Base-by-base conservation (phyloP, 305 asterid genomes). In the Fraxinus latifolia region DNA sequence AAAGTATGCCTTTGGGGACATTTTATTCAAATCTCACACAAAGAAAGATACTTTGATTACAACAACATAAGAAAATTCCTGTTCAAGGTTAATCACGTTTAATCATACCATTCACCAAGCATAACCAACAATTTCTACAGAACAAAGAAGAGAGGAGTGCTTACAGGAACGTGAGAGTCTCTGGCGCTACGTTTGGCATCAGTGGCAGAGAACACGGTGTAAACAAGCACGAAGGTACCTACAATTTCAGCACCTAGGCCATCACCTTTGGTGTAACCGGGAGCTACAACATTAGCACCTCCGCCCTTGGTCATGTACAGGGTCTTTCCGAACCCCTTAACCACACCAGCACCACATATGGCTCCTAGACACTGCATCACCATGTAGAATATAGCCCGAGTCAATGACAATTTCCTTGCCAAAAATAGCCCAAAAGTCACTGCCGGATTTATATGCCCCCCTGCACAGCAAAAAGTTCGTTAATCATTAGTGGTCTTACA, bases 141-240 rank as follows among this genome's bases (percentile, higher is more conserved):
- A 29, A 65, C 15, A 68, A 34, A 19, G 14, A 14, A 27, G 9
- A n/a, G 2, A 17, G 17, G 2, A n/a, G 53, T 60, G 62, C 87
- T 77, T 71, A 87, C 91, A 0, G 91, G 91, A 39, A 88, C 91
- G 33, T 86, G 91, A 5, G 89, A 85, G 87, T 87, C 91, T 80
- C 91, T 80, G 37, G 91, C 91, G 79, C 84, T 86, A 15, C 88
- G 87, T 79, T 88, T 88, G 85, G 91, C 89, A 36, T 88, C 89
- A 1, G 91, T 88, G 19, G 89, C 90, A 0, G 90, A 87, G 86
- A 83, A 83, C 55, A 83, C 86, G 1, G 86, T 83, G 83, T 83
- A 79, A 47, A 79, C 86, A 1, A 83, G 86, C 44, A 83, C 74
- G 17, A 75, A 83, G 1, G 86, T 79, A 6, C 83, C 86, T 0